Evolutionary conservation across 768 basidiomycete species (phyloP).

Genomic region (Tricholoma saponaceum): DNA sequence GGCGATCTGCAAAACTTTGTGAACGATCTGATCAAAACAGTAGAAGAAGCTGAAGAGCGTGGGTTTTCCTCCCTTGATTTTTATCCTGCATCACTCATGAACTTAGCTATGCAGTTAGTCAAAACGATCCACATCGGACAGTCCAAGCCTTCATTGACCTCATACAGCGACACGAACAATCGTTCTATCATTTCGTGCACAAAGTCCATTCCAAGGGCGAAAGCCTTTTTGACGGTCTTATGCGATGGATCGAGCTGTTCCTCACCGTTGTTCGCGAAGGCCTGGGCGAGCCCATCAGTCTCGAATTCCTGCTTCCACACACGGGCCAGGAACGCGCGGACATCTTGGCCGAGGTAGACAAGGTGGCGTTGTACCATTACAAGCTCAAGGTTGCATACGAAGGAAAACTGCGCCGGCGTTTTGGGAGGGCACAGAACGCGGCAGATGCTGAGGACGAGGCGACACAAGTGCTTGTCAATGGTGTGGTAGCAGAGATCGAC

Average conservation of each 20-base stretch:
- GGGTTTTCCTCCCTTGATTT: conserved; percentile 26
- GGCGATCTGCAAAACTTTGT: conserved; percentile 91
- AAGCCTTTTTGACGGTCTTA: conserved; percentile 87
- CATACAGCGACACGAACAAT: conserved; percentile 89
- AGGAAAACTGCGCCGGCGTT: conserved; percentile 83
- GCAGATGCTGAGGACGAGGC: conserved; percentile 77
- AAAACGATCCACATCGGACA: conserved; percentile 78
- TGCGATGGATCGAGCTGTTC: conserved; percentile 97
- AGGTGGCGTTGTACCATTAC: conserved; percentile 89
- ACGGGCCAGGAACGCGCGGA: conserved; percentile 68
- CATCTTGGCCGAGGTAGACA: conserved; percentile 84
- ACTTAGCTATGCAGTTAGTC: conserved; percentile 51
- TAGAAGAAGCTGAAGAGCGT: conserved; percentile 90
- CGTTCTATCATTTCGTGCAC: conserved; percentile 97
- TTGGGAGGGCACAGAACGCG: conserved; percentile 52
- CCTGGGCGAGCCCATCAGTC: conserved; percentile 65
- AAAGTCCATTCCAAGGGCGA: conserved; percentile 98
- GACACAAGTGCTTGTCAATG: conserved; percentile 73
- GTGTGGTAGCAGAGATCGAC: conserved; percentile 76
- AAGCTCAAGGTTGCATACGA: conserved; percentile 91
- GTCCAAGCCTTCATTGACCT: conserved; percentile 94
- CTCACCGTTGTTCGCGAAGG: conserved; percentile 89
- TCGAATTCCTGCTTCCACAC: conserved; percentile 90
- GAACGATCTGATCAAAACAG: conserved; percentile 91
- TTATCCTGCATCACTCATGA: conserved; percentile 1